Conservation (phyloP, 305 asterid genomes). For the Fraxinus baroniana region DNA sequence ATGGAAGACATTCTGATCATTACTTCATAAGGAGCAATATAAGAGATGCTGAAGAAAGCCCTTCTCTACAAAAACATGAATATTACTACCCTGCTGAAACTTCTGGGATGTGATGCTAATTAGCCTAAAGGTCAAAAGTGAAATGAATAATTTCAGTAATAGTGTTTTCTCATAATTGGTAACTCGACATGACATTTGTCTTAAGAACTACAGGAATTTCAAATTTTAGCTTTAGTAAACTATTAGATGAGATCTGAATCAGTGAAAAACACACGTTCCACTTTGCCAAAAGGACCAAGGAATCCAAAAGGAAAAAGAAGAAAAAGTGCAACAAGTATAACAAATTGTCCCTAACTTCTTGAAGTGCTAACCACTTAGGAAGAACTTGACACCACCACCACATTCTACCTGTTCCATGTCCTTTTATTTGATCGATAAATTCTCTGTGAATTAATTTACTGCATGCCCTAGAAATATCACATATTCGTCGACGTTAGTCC, state of each 20-base stretch:
- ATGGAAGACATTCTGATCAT: not conserved
- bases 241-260: not conserved
- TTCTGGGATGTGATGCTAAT: not conserved
- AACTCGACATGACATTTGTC: not conserved
- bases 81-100: not conserved
- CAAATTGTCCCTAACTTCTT: not conserved
- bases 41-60: not conserved
- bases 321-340: not conserved
- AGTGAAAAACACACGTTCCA: not conserved
- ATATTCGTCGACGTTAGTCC: not conserved
- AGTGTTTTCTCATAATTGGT: not conserved
- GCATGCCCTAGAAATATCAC: not conserved
- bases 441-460: not conserved
- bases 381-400: not conserved
- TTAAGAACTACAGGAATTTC: not conserved
- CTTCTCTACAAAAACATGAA: not conserved
- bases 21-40: not conserved
- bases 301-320: not conserved
- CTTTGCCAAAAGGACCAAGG: not conserved
- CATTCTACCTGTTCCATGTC: not conserved
- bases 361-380: not conserved
- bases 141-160: not conserved
- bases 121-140: not conserved
- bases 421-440: not conserved
- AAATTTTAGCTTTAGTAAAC: conserved; percentile 5